Base-by-base conservation (phyloP, 495 filamentous ascomycete species). In the Penicillium cosmopolitanum region DNA sequence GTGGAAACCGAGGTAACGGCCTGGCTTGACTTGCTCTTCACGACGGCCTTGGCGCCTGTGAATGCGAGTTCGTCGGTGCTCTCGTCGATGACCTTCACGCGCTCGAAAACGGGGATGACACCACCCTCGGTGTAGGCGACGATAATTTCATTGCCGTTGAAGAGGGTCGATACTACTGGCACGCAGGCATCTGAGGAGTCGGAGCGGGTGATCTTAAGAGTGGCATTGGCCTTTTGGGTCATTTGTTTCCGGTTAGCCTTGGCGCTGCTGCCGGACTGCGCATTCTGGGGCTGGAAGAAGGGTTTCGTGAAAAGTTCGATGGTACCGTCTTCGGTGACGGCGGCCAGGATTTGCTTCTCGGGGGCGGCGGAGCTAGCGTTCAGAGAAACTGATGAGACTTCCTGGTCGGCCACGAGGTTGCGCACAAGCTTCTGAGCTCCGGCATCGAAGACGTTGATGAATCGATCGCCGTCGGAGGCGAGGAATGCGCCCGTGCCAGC, bases 231-330 rank as follows among this genome's bases (percentile, higher is more conserved):
- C 63, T 78, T 80, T 55, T 79, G 72, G 23, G 76, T 84, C 66
- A 79, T 76, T 46, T 80, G 76, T 63, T 78, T 81, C 25, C 75
- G 73, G 66, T 68, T 74, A 56, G 81, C 74, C 69, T 80, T 76
- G 51, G 77, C 53, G 51, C 71, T 81, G 51, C 71, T 81, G 23
- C 68, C 68, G 50, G 68, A 53, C 13, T 71, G 67, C 28, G 63
- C 51, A 16, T 64, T 62, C 19, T 65, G 62, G 5, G 69, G 62
- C 40, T 78, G 77, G 13, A 75, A 66, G 52, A 85, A 86, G 8
- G 84, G 84, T 56, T 77, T 74, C 13, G 74, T 75, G 73, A 87
- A 87, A 7, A 87, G 50, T 64, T 87, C 84, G 44, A 85, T 77
- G 13, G 77, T 73, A 50, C 84, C 84, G 61, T 85, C 77, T 36